Evolutionary conservation across 129 eudicot species (phyloP).

Genomic region (Glebionis coronaria): DNA sequence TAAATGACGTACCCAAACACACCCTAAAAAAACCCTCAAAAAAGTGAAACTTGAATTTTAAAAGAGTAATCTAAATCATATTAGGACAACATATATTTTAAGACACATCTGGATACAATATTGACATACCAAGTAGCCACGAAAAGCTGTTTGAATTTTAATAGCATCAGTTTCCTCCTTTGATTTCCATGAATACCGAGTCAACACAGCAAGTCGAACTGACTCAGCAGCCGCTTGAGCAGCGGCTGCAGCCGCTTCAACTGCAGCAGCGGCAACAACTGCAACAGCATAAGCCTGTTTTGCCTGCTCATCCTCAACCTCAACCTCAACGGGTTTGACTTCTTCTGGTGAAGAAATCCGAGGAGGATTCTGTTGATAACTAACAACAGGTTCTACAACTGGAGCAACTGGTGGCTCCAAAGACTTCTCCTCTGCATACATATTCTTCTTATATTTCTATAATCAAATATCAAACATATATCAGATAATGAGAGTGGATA

Average conservation of each 20-base stretch:
- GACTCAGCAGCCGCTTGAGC: slow-evolving; percentile 30
- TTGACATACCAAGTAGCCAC: slow-evolving; percentile 68
- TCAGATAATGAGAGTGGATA: no score
- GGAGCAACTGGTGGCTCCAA: no score
- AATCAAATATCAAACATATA: no score
- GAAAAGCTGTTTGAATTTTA: slow-evolving; percentile 71
- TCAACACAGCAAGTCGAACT: slow-evolving; percentile 41
- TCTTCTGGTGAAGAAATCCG: slow-evolving; percentile 28
- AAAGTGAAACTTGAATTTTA: no score
- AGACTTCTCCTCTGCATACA: no score
- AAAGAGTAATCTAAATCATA: no score
- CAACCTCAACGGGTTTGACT: slow-evolving; percentile 18
- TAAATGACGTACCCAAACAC: no score
- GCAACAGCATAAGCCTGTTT: slow-evolving; percentile 56
- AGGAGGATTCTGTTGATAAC: slow-evolving; percentile 1
- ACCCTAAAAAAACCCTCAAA: no score
- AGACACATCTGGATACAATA: slow-evolving; percentile 3
- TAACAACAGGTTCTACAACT: no score
- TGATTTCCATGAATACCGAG: slow-evolving; percentile 5
- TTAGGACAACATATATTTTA: no score
- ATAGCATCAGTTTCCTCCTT: slow-evolving; percentile 72
- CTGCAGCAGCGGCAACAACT: slow-evolving; percentile 60
- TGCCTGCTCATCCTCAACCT: slow-evolving; percentile 55
- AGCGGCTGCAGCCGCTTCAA: slow-evolving; percentile 42
- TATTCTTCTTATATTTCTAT: no score